phyloP scores from a whole-genome alignment of 768 basidiomycete species.

The Tulasnella calospora region DNA sequence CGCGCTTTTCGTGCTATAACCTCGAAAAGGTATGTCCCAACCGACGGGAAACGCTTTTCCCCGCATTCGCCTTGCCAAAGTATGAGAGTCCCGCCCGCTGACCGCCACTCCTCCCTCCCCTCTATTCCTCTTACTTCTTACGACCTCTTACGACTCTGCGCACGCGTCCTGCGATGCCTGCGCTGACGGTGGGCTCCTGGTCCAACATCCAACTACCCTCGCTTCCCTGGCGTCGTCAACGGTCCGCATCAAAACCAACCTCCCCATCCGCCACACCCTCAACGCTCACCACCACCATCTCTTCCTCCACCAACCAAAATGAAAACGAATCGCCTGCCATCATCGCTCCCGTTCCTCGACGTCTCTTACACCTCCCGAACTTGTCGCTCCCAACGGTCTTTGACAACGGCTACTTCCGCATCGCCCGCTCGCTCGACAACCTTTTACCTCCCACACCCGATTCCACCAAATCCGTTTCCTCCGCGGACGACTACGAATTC shows the following conservation, averaged over 20 bases:
- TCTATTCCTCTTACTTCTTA: background rate
- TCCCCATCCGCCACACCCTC: background rate
- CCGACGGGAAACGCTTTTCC: slow-evolving; percentile 5
- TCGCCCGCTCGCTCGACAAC: background rate
- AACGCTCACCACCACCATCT: background rate
- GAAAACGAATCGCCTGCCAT: background rate
- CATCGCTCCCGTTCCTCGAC: background rate
- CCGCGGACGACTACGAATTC: background rate
- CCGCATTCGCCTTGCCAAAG: background rate
- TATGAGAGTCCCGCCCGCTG: background rate
- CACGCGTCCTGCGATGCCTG: background rate
- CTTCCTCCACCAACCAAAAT: background rate
- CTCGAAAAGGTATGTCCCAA: slow-evolving; percentile 4
- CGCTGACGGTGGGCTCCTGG: background rate
- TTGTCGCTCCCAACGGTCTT: background rate
- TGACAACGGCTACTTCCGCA: background rate
- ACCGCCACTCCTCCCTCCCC: background rate
- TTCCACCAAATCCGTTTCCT: background rate
- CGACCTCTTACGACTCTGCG: background rate
- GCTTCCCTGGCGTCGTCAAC: background rate
- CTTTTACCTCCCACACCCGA: background rate
- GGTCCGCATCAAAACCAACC: background rate
- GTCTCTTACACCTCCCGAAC: background rate
- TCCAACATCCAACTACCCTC: background rate
- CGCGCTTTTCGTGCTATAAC: background rate